Evolutionary conservation across 2,329 filamentous ascomycete genomes (phyloP).

Genomic region (Fusarium camptoceras): DNA sequence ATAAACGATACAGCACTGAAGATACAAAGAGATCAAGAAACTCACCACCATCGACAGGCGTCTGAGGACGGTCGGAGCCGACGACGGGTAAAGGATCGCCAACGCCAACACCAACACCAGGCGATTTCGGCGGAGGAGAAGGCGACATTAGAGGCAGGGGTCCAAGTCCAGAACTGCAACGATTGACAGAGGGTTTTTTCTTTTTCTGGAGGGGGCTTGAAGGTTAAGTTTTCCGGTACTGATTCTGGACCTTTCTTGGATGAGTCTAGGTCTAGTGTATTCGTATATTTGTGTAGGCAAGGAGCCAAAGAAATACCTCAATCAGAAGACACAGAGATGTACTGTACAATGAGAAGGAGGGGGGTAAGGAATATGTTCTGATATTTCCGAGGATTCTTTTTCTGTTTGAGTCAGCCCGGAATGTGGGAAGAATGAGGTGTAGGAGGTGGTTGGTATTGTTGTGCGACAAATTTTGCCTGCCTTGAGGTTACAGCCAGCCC

Average conservation of each 20-base stretch:
- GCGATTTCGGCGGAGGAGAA: constrained; percentile 9
- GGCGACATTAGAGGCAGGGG: constrained; percentile 31
- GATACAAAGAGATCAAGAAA: neutral
- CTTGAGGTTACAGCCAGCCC: neutral
- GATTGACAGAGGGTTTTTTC: constrained; percentile 13
- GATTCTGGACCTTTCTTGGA: constrained; percentile 14
- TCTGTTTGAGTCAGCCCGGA: neutral
- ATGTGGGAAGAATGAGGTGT: constrained; percentile 5
- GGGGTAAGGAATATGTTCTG: constrained; percentile 1
- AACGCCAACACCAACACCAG: constrained; percentile 10
- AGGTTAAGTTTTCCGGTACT: constrained; percentile 14
- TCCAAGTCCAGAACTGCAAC: constrained; percentile 20
- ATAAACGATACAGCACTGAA: neutral
- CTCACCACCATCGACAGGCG: constrained; percentile 14
- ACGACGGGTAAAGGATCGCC: constrained; percentile 22
- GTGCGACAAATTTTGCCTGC: constrained; percentile 27
- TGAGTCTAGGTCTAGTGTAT: constrained; percentile 4
- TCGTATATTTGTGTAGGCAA: neutral
- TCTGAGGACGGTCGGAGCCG: constrained; percentile 36
- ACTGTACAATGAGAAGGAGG: neutral
- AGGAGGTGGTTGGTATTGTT: constrained; percentile 1
- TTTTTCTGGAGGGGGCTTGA: constrained; percentile 22
- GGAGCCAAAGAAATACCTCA: constrained; percentile 9
- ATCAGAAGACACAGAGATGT: neutral
- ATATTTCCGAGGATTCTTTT: neutral